phyloP scores from a whole-genome alignment of 257 asterid genomes.

The Scutellaria galericulata region DNA sequence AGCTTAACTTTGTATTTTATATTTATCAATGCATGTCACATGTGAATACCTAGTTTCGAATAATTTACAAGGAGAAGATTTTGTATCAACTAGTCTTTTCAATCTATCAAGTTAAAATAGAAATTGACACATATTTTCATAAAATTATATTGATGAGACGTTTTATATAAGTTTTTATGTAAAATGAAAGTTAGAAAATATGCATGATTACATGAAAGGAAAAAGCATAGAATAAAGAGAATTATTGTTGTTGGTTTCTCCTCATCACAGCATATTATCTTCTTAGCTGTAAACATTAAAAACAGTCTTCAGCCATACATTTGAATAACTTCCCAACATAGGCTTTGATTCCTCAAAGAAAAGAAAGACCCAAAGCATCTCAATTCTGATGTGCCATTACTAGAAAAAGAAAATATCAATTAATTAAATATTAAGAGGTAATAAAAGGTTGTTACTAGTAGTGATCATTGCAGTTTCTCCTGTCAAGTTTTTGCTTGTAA shows the following conservation, averaged over 20 bases:
- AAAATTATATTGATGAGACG: neutral
- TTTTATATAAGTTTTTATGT: neutral
- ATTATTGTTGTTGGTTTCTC: neutral
- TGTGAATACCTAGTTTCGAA: no score
- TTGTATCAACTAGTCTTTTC: no score
- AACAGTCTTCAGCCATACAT: neutral
- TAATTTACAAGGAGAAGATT: no score
- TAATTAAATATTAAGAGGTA: neutral
- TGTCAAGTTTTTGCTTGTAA: no score
- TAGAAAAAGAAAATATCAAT: neutral
- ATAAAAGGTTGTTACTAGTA: neutral
- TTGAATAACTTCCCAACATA: constrained; percentile 5
- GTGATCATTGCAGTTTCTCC: no score
- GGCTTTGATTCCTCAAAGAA: neutral
- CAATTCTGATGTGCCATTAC: neutral
- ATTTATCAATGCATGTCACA: no score
- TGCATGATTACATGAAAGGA: constrained; percentile 9
- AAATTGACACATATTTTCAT: no score
- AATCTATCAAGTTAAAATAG: no score
- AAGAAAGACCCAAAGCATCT: no score
- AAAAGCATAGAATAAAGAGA: constrained; percentile 5
- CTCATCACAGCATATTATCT: constrained; percentile 1
- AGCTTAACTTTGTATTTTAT: no score
- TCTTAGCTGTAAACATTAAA: constrained; percentile 17
- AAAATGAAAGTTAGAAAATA: constrained; percentile 1